phyloP scores from a whole-genome alignment of 2,329 filamentous ascomycete species.

The Colletotrichum lindemuthianum region DNA sequence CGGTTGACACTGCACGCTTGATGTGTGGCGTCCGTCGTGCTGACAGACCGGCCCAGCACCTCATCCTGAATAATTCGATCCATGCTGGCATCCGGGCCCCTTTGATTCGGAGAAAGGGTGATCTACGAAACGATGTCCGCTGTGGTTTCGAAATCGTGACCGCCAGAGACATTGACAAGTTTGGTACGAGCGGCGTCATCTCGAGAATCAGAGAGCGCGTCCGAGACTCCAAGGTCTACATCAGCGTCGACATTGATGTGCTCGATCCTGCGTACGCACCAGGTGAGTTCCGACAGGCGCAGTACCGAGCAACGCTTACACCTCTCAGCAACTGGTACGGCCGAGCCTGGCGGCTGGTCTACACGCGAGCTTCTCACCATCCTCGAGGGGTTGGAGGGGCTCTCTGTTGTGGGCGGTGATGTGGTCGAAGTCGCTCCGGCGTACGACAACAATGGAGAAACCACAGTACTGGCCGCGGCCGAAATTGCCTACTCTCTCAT shows the following conservation, averaged over 20 bases:
- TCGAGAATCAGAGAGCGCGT: slow-evolving; percentile 68
- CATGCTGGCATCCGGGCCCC: slow-evolving; percentile 71
- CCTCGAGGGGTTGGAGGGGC: slow-evolving; percentile 73
- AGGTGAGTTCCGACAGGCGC: slow-evolving; percentile 45
- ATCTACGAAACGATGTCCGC: slow-evolving; percentile 64
- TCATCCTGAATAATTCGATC: slow-evolving; percentile 67
- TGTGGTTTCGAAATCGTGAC: slow-evolving; percentile 69
- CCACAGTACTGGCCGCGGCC: slow-evolving; percentile 77
- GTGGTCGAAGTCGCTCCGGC: slow-evolving; percentile 83
- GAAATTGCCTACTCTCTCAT: slow-evolving; percentile 79
- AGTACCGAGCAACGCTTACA: background rate
- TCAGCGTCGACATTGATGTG: slow-evolving; percentile 84
- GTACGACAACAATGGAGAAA: slow-evolving; percentile 79
- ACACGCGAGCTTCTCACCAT: slow-evolving; percentile 80
- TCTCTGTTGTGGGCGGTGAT: slow-evolving; percentile 82
- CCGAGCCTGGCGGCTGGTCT: slow-evolving; percentile 84
- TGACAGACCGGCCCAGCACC: slow-evolving; percentile 44
- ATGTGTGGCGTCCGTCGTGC: background rate
- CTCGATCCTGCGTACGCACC: slow-evolving; percentile 76
- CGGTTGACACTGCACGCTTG: background rate
- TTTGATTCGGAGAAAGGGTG: slow-evolving; percentile 56
- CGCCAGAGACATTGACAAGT: slow-evolving; percentile 75
- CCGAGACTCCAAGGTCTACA: slow-evolving; percentile 66
- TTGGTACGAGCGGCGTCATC: slow-evolving; percentile 73
- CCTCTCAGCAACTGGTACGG: slow-evolving; percentile 73